phyloP scores from a whole-genome alignment of 495 filamentous ascomycete genomes.

The Glonium stellatum region DNA sequence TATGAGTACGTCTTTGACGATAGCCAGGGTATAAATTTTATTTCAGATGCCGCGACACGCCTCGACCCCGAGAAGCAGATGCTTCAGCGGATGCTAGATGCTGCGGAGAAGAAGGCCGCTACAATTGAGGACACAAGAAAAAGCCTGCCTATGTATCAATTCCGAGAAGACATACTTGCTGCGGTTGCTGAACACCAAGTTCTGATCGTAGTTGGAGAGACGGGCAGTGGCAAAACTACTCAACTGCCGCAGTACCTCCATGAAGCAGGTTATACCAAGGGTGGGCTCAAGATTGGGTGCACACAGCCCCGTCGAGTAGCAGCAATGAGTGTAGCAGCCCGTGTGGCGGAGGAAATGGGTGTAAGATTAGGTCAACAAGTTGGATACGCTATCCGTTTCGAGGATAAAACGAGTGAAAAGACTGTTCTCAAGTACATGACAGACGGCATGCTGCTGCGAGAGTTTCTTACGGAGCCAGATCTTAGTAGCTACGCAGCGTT shows the following conservation, averaged over 20 bases:
- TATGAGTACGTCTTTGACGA: constrained; percentile 96
- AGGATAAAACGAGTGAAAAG: constrained; percentile 88
- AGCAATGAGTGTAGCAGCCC: constrained; percentile 89
- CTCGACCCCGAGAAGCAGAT: constrained; percentile 58
- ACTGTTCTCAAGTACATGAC: constrained; percentile 97
- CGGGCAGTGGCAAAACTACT: constrained; percentile 39
- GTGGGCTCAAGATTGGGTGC: constrained; percentile 60
- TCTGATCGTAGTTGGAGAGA: constrained; percentile 37
- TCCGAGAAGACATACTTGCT: constrained; percentile 41
- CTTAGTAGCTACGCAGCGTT: constrained; percentile 77
- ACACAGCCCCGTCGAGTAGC: constrained; percentile 94
- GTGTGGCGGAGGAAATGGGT: constrained; percentile 92
- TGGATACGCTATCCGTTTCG: constrained; percentile 92
- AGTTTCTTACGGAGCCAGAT: constrained; percentile 85
- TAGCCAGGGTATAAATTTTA: constrained; percentile 78
- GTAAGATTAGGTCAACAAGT: constrained; percentile 87
- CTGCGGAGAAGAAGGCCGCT: constrained; percentile 74
- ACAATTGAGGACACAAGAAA: constrained; percentile 89
- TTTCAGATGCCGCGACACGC: constrained; percentile 56
- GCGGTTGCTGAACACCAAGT: constrained; percentile 36
- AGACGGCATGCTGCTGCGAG: constrained; percentile 90
- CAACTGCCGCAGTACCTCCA: constrained; percentile 38
- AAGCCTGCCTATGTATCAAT: constrained; percentile 83
- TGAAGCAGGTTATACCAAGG: constrained; percentile 39
- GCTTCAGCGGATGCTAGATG: constrained; percentile 72